Percentiles rank a stretch among this genome's conserved stretches.
Conservation (phyloP, 2,329 filamentous ascomycete genomes). For the Epichloe sibirici region DNA sequence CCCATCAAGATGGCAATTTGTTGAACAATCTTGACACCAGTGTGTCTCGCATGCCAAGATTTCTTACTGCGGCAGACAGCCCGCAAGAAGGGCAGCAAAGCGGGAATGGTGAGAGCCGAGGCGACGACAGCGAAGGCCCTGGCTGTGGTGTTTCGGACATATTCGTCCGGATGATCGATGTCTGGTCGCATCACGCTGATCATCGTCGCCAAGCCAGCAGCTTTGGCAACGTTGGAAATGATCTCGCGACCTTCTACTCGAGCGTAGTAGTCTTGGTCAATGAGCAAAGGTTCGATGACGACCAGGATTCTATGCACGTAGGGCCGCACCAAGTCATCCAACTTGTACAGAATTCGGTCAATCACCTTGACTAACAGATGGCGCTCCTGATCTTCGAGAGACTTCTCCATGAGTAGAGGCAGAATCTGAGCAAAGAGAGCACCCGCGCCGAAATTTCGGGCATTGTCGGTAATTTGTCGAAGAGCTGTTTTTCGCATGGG, state of each 20-base stretch:
- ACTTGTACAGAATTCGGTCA: constrained; percentile 94
- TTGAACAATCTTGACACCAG: constrained; percentile 97
- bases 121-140: constrained; percentile 95
- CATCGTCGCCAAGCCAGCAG: constrained; percentile 94
- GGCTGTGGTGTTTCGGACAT: constrained; percentile 94
- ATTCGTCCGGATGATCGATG: constrained; percentile 97
- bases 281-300: constrained; percentile 96
- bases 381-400: constrained; percentile 91
- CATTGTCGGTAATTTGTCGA: constrained; percentile 94
- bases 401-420: constrained; percentile 95
- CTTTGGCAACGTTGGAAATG: constrained; percentile 94
- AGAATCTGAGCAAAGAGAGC: constrained; percentile 95
- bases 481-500: constrained; percentile 98
- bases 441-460: constrained; percentile 86
- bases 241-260: constrained; percentile 97
- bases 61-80: constrained; percentile 98
- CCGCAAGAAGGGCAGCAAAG: constrained; percentile 84
- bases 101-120: constrained; percentile 89
- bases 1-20: constrained; percentile 99
- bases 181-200: constrained; percentile 98
- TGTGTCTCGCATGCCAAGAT: constrained; percentile 96
- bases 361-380: constrained; percentile 98
- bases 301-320: constrained; percentile 98
- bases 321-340: constrained; percentile 89
- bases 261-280: constrained; percentile 98